phyloP scores from a whole-genome alignment of 2,329 filamentous ascomycete species.

The Botryosphaeria agaves region DNA sequence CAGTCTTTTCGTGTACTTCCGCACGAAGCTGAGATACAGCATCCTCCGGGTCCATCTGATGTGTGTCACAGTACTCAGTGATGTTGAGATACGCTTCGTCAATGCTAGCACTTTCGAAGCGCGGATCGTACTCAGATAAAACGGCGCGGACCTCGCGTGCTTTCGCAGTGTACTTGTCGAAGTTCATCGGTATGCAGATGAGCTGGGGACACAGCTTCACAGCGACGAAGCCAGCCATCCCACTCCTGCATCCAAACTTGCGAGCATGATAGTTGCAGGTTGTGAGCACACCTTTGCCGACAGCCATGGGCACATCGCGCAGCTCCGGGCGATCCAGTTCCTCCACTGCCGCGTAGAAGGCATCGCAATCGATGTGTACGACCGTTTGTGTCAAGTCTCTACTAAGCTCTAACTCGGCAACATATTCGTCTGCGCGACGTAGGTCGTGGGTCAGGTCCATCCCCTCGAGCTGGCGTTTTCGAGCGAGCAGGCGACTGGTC shows the following conservation, averaged over 20 bases:
- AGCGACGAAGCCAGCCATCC: slow-evolving; percentile 92
- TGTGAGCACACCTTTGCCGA: slow-evolving; percentile 56
- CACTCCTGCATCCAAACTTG: slow-evolving; percentile 77
- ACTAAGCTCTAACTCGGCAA: slow-evolving; percentile 59
- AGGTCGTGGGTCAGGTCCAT: slow-evolving; percentile 57
- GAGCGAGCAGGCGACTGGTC: slow-evolving; percentile 61
- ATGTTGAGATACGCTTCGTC: slow-evolving; percentile 96
- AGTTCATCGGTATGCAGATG: slow-evolving; percentile 68
- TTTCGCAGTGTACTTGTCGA: slow-evolving; percentile 80
- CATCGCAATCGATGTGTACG: slow-evolving; percentile 91
- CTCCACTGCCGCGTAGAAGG: slow-evolving; percentile 93
- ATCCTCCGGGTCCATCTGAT: slow-evolving; percentile 51
- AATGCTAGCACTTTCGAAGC: slow-evolving; percentile 85
- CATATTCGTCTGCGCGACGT: slow-evolving; percentile 62
- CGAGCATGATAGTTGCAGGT: slow-evolving; percentile 80
- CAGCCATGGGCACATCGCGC: slow-evolving; percentile 74
- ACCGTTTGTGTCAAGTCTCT: slow-evolving; percentile 73
- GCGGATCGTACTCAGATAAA: slow-evolving; percentile 69
- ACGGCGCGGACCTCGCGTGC: slow-evolving; percentile 74
- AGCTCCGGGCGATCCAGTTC: slow-evolving; percentile 60
- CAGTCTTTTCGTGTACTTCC: slow-evolving; percentile 57
- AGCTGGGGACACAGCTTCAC: slow-evolving; percentile 84
- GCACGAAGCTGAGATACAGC: slow-evolving; percentile 61
- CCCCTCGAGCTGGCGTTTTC: slow-evolving; percentile 58
- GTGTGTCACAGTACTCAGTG: slow-evolving; percentile 59